Percentiles rank a stretch among this genome's conserved stretches.
phyloP scores from a whole-genome alignment of 495 filamentous ascomycete genomes.

The Podospora fimiseda region DNA sequence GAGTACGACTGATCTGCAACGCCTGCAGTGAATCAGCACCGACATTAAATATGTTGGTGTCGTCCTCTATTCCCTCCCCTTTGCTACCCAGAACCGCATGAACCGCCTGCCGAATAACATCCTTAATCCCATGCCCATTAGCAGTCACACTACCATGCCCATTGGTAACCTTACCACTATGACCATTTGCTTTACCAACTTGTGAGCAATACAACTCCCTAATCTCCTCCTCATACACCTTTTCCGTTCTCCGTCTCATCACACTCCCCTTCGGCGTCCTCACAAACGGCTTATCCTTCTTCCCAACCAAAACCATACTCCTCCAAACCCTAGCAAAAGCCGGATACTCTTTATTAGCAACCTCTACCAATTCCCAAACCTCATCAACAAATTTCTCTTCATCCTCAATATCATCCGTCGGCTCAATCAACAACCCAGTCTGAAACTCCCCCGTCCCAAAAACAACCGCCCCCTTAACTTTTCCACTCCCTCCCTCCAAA shows the following conservation, averaged over 20 bases:
- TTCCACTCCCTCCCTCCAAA: conserved; percentile 43
- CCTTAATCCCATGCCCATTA: neutral
- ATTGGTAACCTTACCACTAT: neutral
- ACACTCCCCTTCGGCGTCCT: conserved; percentile 54
- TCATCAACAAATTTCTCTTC: conserved; percentile 36
- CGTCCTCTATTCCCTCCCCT: neutral
- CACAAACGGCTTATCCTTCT: conserved; percentile 34
- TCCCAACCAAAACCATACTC: conserved; percentile 43
- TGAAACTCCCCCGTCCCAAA: conserved; percentile 47
- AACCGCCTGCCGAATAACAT: neutral
- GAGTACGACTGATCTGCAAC: conserved; percentile 22
- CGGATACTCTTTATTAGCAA: conserved; percentile 47
- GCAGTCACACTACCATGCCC: no score
- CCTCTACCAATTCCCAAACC: conserved; percentile 44
- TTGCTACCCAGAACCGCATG: neutral
- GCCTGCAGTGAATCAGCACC: conserved; percentile 54
- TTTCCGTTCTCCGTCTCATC: conserved; percentile 46
- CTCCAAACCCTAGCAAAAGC: conserved; percentile 47
- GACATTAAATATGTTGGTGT: conserved; percentile 45
- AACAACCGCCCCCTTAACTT: conserved; percentile 53
- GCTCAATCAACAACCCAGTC: conserved; percentile 48
- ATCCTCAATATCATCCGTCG: conserved; percentile 24
- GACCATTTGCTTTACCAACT: neutral
- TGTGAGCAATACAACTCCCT: conserved; percentile 41
- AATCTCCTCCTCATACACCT: conserved; percentile 39